Conservation (phyloP, 2,329 filamentous ascomycete species). For the Aureobasidium sp. region DNA sequence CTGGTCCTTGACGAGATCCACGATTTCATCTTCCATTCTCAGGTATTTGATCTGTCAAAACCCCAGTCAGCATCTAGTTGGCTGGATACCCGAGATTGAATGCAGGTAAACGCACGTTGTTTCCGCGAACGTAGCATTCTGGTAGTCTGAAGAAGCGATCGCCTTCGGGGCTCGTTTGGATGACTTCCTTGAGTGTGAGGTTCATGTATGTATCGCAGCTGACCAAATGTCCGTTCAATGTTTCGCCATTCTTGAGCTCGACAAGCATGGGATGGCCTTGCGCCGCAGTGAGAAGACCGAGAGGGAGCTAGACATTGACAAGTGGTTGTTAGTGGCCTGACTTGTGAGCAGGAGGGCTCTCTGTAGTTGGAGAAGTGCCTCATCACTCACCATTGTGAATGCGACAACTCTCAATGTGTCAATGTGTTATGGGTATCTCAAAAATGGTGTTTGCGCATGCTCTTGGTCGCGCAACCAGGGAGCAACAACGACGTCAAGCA, state of each 20-base stretch:
- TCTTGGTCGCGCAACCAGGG: neutral
- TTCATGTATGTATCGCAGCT: conserved; percentile 99
- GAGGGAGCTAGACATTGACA: conserved; percentile 45
- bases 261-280: conserved; percentile 98
- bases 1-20: conserved; percentile 88
- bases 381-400: conserved; percentile 20
- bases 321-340: conserved; percentile 14
- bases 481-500: conserved; percentile 14
- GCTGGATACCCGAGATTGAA: neutral
- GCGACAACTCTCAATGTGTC: neutral
- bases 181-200: conserved; percentile 90
- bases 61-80: conserved; percentile 1
- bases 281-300: conserved; percentile 84
- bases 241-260: conserved; percentile 95
- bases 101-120: conserved; percentile 62
- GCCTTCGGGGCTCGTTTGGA: conserved; percentile 90
- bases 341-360: conserved; percentile 16
- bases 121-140: conserved; percentile 94
- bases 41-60: conserved; percentile 85
- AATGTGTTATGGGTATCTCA: neutral
- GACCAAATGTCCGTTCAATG: conserved; percentile 90
- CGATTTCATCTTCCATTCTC: conserved; percentile 90
- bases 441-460: neutral
- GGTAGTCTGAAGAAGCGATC: conserved; percentile 88
- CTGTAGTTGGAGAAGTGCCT: neutral